Conservation (phyloP, 176 grass and related monocot genomes). For the Puccinellia tenuiflora region DNA sequence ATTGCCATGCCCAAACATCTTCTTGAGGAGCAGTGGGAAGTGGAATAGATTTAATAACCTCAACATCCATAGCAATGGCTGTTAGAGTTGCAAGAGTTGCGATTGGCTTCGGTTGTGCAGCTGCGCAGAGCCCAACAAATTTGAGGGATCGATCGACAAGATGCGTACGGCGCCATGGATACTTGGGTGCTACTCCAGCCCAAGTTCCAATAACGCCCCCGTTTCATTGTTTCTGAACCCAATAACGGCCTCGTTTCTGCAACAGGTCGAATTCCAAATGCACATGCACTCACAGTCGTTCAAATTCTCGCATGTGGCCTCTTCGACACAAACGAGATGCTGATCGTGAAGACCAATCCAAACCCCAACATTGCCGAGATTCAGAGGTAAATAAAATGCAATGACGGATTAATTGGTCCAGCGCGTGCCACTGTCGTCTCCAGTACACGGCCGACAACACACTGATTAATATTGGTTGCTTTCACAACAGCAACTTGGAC, state of each 20-base stretch:
- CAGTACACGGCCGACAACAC: not conserved
- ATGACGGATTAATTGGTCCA: too few species aligned
- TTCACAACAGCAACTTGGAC: not conserved
- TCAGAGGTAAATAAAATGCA: too few species aligned
- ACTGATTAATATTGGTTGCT: not conserved
- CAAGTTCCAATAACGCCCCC: not conserved
- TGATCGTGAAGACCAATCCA: not conserved
- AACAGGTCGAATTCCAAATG: too few species aligned
- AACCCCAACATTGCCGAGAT: not conserved
- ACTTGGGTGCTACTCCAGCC: not conserved
- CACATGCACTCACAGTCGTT: not conserved
- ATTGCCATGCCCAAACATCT: too few species aligned
- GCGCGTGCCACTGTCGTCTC: not conserved
- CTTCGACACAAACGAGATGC: not conserved
- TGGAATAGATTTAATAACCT: too few species aligned
- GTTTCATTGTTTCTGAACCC: not conserved
- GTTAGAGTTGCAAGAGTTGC: too few species aligned
- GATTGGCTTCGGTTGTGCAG: too few species aligned
- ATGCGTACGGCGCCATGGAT: not conserved
- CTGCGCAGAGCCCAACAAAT: too few species aligned
- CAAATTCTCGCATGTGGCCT: not conserved
- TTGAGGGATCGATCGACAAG: not conserved
- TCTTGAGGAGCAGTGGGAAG: too few species aligned
- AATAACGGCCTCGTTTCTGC: not conserved
- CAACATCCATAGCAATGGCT: too few species aligned